These are phyloP conservation scores for Malus hybrid DNA, from an alignment of 331 rosid genomes.

Conservation along the genomic window DNA sequence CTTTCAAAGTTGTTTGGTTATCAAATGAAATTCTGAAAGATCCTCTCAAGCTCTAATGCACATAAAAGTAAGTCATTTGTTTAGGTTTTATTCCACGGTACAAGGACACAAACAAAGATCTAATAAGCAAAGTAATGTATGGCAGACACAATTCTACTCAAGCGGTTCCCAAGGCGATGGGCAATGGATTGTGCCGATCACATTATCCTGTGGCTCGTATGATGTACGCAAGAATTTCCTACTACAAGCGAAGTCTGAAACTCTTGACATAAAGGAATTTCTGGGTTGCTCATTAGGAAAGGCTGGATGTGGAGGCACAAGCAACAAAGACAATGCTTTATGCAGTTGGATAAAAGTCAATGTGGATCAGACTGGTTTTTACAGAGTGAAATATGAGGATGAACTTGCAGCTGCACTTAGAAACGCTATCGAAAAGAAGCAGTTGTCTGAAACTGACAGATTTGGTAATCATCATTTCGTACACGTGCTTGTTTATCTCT, in stretches of 20 bases:
- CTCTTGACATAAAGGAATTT: constrained; percentile 23
- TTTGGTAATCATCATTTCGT: constrained; percentile 22
- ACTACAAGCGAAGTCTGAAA: constrained; percentile 24
- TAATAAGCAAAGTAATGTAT: no score
- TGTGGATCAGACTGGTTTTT: constrained; percentile 49
- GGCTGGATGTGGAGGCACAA: background rate
- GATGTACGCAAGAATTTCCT: constrained; percentile 34
- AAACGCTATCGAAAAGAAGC: constrained; percentile 30
- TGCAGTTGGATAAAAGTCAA: constrained; percentile 39
- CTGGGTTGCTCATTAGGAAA: constrained; percentile 24
- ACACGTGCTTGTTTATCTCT: background rate
- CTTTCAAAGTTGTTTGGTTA: background rate
- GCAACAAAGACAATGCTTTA: background rate
- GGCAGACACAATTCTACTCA: constrained; percentile 33
- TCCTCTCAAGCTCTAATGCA: background rate
- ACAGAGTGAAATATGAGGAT: constrained; percentile 46
- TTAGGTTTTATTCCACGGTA: background rate
- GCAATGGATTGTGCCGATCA: constrained; percentile 46
- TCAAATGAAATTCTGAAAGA: background rate
- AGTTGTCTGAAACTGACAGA: constrained; percentile 36
- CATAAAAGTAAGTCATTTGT: background rate
- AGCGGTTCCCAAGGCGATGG: constrained; percentile 37
- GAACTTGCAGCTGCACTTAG: constrained; percentile 33
- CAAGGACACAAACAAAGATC: background rate
- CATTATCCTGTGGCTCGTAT: constrained; percentile 38